A percentile compares a stretch with the other conserved stretches of the same genome.
Conservation (phyloP, 2,329 filamentous ascomycete genomes). For the Alternaria rosae region DNA sequence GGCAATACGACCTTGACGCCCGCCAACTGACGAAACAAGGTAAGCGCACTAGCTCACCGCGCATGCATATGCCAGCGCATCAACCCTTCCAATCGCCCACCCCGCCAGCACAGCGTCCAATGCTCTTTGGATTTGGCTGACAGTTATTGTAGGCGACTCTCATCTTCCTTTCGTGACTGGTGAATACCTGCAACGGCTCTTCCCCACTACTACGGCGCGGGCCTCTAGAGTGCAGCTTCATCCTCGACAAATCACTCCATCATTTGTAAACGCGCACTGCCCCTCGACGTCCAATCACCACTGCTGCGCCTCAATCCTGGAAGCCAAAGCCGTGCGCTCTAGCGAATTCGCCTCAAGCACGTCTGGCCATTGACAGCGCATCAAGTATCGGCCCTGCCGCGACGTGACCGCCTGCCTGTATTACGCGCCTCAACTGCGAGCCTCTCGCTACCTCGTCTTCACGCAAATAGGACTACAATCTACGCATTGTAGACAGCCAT, state of each 20-base stretch:
- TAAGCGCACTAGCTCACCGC: conserved; percentile 46
- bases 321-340: conserved; percentile 43
- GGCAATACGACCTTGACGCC: conserved; percentile 7
- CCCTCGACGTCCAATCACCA: conserved; percentile 37
- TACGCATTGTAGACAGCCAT: conserved; percentile 31
- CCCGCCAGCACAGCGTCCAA: conserved; percentile 46
- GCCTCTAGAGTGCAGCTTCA: conserved; percentile 40
- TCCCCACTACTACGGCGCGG: conserved; percentile 47
- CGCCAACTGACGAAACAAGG: conserved; percentile 26
- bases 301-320: conserved; percentile 41
- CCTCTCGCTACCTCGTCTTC: conserved; percentile 36
- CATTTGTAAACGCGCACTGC: conserved; percentile 41
- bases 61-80: conserved; percentile 54
- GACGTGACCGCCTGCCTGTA: conserved; percentile 46
- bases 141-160: conserved; percentile 43
- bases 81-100: conserved; percentile 50
- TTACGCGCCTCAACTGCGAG: conserved; percentile 40
- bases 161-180: conserved; percentile 42
- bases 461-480: conserved; percentile 41
- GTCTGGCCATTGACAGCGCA: conserved; percentile 55
- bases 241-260: conserved; percentile 22
- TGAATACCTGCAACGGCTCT: conserved; percentile 42
- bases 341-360: conserved; percentile 45
- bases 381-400: conserved; percentile 49
- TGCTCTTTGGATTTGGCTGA: conserved; percentile 41